Conservation (phyloP, 1,284 basidiomycete genomes). For the Ustilago vetiveriae region DNA sequence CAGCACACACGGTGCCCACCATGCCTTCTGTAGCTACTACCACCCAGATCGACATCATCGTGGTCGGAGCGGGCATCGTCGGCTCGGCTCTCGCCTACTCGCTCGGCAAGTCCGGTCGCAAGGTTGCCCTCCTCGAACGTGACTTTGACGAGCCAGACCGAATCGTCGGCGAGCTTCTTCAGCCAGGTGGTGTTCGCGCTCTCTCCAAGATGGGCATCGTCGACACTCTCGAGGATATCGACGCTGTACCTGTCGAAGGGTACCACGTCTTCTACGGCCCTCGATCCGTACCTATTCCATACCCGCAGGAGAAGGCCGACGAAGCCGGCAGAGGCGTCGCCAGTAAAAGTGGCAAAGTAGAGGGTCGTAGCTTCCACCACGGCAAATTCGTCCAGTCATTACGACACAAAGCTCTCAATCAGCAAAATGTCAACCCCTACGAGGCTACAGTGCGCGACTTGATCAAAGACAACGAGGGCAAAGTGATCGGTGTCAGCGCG, state of each 20-base stretch:
- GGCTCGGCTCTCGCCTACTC: slow-evolving; percentile 61
- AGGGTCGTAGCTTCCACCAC: slow-evolving; percentile 88
- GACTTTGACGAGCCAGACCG: slow-evolving; percentile 91
- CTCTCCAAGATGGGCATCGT: slow-evolving; percentile 79
- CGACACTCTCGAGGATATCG: slow-evolving; percentile 81
- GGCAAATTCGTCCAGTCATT: slow-evolving; percentile 88
- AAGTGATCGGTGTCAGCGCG: slow-evolving; percentile 52
- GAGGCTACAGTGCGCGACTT: slow-evolving; percentile 60
- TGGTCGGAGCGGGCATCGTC: slow-evolving; percentile 66
- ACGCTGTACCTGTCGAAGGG: slow-evolving; percentile 83
- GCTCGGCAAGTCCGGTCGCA: slow-evolving; percentile 69
- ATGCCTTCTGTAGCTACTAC: slow-evolving; percentile 8
- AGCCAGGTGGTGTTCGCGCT: slow-evolving; percentile 88
- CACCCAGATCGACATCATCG: slow-evolving; percentile 45
- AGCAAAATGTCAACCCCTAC: slow-evolving; percentile 51
- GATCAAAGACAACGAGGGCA: slow-evolving; percentile 42
- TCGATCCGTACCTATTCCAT: slow-evolving; percentile 82
- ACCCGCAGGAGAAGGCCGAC: slow-evolving; percentile 72
- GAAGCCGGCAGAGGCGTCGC: slow-evolving; percentile 41
- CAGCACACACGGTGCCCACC: neutral
- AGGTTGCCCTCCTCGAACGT: slow-evolving; percentile 69
- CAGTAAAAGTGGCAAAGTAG: slow-evolving; percentile 66
- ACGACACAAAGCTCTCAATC: slow-evolving; percentile 74
- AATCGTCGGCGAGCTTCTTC: slow-evolving; percentile 95
- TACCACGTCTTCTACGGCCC: slow-evolving; percentile 82